Base-by-base conservation (phyloP, 495 filamentous ascomycete species). In the Penicillium odoratum region DNA sequence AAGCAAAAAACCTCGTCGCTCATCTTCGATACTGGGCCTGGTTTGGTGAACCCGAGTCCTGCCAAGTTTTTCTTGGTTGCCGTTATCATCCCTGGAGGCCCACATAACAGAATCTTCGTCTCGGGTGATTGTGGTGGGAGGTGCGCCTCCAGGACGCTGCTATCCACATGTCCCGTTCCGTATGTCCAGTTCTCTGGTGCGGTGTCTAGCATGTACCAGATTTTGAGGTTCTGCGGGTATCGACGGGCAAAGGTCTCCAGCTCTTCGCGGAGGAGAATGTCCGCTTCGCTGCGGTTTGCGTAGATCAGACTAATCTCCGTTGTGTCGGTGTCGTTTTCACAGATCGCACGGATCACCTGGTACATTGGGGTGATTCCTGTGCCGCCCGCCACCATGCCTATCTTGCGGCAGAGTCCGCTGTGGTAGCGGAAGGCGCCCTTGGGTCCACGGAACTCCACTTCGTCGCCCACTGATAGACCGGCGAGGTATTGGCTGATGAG, bases 301-400 rank as follows among this genome's bases (percentile, higher is more conserved):
- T 78, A 84, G 48, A 85, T 54, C 4, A 82, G 69, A 47, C 65
- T 73, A 26, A 84, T 62, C 57, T 78, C 62, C 3, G 81, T 83
- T 5, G 67, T 73, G 53, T 84, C 81, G 25, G 57, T 63, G 9
- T 75, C 68, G 50, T 80, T 74, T 57, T 81, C 74, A 59, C 78
- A 78, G 31, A 84, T 83, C 31, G 76, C 76, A 16, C 76, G 75
- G 54, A 83, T 75, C 21, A 83, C 59, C 56, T 79, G 79, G 66
- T 74, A 84, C 76, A 82, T 81, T 10, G 82, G 83, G 28, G 82
- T 85, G 48, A 85, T 83, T 8, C 82, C 82, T 0, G 81, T 80
- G 3, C 82, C 82, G 46, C 81, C 81, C 5, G 78, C 81, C 13
- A 83, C 61, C 69, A 82, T 75, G 15, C 78, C 73, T 33, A 83